Base-by-base conservation (phyloP, 2,329 filamentous ascomycete species). In the Cladophialophora carrionii region DNA sequence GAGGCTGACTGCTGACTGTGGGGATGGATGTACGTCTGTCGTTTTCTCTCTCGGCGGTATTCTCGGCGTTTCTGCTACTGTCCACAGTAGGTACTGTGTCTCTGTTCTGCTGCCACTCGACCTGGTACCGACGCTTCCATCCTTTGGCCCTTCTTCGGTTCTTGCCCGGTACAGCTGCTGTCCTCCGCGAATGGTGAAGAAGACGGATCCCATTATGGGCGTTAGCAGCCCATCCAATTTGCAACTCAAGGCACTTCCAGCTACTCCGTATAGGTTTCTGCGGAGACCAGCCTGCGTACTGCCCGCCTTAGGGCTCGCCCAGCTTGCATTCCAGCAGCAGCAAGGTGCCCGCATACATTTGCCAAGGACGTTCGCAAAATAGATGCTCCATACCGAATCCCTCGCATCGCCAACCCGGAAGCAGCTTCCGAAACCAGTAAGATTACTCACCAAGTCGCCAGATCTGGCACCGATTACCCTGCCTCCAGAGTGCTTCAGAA, bases 21-120 rank as follows among this genome's bases (percentile, higher is more conserved):
- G 48, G 24, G 48, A 26, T 12, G 46, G 24, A 53, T 53, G 29
- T 22, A 17, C 8, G 9, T 31, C 22, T 32, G 29, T 43, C 22
- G 17, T 34, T 53, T n/a, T 43, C n/a, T 17, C 31, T 53, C 24
- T 56, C 64, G 64, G 64, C 57, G 20, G 46, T 56, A 66, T 61
- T 66, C 61, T 66, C 64, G 64, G 64, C 61, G 24, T 54, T 34
- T 43, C 6, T 29, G 17, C 7, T 17, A 43, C 6, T n/a, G 17
- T 20, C 37, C n/a, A n/a, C n/a, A n/a, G n/a, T n/a, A n/a, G n/a
- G n/a, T n/a, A n/a, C n/a, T n/a, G n/a, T n/a, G n/a, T n/a, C 37
- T 41, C 37, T 14, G 37, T 17, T 6, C 37, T 41, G 12, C 37
- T 17, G 37, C 3, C 26, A 41, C 37, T 17, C 17, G 37, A 41